Base-by-base conservation (phyloP, 202 grass and related monocot genomes). In the Schoenoplectus triqueter region DNA sequence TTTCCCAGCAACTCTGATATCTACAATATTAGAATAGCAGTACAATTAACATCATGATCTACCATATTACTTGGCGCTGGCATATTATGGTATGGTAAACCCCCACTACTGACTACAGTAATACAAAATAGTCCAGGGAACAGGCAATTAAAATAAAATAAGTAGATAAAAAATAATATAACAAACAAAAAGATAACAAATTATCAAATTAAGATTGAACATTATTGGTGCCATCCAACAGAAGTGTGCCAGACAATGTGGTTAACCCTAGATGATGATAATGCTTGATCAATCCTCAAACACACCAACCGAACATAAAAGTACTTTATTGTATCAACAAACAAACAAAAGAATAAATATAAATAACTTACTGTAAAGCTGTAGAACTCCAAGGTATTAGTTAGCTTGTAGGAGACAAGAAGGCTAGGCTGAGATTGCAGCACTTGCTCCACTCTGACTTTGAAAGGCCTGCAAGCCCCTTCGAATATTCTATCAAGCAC, bases 401-500 rank as follows among this genome's bases (percentile, higher is more conserved):
- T 92, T 82, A 95, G 90, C 86, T 90, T 99, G 86, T 90, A 99
- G 69, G 93, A 99, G 84, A 99, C 78, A 80, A 94, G 87, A 51
- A 99, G 85, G 82, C 79, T 94, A 91, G 91, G 93, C 60, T 99
- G 96, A 83, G 96, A 31, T 31, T 31, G 31, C 31, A 31, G 82
- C 88, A 99, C 96, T 91, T 99, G 96, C 41, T 99, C 96, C 68
- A 99, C 96, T 89, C 96, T 84, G 84, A 99, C 88, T 92, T 95
- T 99, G 88, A 99, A 99, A 64, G 96, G 96, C 83, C 96, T 87
- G 60, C 96, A 99, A 79, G 96, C 93, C 80, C 96, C 96, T 91
- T 99, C 96, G 87, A 98, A 99, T 91, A 99, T 91, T 92, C 96
- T 93, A 91, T 95, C 91, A 64, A 95, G 88, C 89, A 99, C 90